phyloP scores from a whole-genome alignment of 2,329 filamentous ascomycete species.

The Monilinia fructigena region DNA sequence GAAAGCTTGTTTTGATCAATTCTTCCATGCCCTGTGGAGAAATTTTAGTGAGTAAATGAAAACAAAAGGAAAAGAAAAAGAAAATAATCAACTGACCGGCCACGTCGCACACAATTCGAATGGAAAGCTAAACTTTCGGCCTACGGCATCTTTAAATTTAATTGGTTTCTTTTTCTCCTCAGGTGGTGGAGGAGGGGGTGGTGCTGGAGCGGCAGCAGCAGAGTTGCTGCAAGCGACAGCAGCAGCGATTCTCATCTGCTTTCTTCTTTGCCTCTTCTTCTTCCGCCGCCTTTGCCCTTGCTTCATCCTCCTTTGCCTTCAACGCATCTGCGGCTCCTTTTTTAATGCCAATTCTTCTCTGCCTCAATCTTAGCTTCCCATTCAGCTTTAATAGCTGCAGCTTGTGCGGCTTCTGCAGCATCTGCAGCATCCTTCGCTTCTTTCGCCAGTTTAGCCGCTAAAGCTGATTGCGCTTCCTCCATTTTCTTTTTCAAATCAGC shows the following conservation, averaged over 20 bases:
- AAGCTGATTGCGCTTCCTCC: constrained; percentile 21
- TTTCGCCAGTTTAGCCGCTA: constrained; percentile 20
- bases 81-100: constrained; percentile 57
- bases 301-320: constrained; percentile 40
- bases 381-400: constrained; percentile 47
- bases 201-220: constrained; percentile 38
- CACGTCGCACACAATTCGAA: constrained; percentile 82
- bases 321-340: constrained; percentile 34
- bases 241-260: constrained; percentile 27
- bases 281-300: constrained; percentile 49
- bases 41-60: constrained; percentile 33
- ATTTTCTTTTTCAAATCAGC: constrained; percentile 24
- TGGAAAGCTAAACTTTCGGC: constrained; percentile 89
- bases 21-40: constrained; percentile 73
- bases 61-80: background rate
- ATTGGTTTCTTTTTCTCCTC: constrained; percentile 61
- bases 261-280: constrained; percentile 49
- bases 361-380: constrained; percentile 46
- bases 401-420: constrained; percentile 36
- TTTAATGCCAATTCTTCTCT: constrained; percentile 29
- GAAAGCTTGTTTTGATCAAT: constrained; percentile 81
- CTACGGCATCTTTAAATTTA: constrained; percentile 87
- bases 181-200: constrained; percentile 17
- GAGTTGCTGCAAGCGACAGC: constrained; percentile 44
- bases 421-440: constrained; percentile 40